A percentile compares a stretch with the other conserved stretches of the same genome.
These are phyloP conservation scores for Hypoxylon crocopeplum DNA, from an alignment of 495 filamentous ascomycete genomes.

Conservation along the genomic window DNA sequence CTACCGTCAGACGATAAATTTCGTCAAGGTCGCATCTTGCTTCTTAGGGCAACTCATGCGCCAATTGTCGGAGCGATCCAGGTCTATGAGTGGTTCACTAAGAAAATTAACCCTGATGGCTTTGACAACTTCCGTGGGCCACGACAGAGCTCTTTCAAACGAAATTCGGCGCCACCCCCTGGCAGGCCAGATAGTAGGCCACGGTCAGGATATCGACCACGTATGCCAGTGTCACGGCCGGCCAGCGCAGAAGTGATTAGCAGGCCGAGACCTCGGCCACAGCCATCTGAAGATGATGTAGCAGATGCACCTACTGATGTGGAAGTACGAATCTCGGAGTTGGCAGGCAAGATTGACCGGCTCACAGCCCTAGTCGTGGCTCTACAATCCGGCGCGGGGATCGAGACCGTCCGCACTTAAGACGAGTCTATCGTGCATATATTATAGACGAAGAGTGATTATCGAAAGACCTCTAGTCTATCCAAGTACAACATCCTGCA, in stretches of 20 bases:
- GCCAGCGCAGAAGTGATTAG: conserved; percentile 28
- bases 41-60: conserved; percentile 71
- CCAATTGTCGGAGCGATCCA: conserved; percentile 60
- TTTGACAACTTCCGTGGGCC: conserved; percentile 44
- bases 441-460: neutral
- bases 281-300: conserved; percentile 33
- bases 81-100: conserved; percentile 53
- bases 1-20: conserved; percentile 71
- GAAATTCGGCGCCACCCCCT: conserved; percentile 7
- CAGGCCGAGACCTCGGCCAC: conserved; percentile 12
- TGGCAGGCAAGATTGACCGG: conserved; percentile 55
- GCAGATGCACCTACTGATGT: conserved; percentile 44
- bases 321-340: conserved; percentile 52
- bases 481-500: too few species aligned
- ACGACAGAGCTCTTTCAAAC: conserved; percentile 31
- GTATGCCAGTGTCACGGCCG: conserved; percentile 23
- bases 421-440: neutral
- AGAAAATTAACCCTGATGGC: conserved; percentile 35
- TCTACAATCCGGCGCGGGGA: conserved; percentile 41
- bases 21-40: conserved; percentile 74
- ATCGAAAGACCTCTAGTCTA: too few species aligned
- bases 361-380: conserved; percentile 51
- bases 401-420: conserved; percentile 25
- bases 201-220: conserved; percentile 23
- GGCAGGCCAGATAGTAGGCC: conserved; percentile 18